These are phyloP conservation scores for Plasmodium knowlesi DNA, from an alignment of 169 alveolate species.

Conservation along the genomic window DNA sequence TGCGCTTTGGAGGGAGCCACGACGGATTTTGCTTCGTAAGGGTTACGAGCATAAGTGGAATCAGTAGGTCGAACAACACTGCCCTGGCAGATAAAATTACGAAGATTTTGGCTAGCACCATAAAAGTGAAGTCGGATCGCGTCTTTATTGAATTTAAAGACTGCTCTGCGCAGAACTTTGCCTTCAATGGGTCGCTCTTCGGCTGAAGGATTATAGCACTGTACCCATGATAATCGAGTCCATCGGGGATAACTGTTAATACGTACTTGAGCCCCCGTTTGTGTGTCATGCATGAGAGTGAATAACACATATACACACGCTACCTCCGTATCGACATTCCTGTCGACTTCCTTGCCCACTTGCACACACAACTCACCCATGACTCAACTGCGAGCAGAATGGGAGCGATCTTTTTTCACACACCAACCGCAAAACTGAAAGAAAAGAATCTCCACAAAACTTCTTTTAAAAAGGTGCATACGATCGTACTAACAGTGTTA, in stretches of 20 bases:
- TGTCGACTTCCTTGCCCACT: not conserved
- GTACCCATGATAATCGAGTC: not conserved
- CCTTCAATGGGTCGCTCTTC: constrained; percentile 47
- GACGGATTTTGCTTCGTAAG: constrained; percentile 59
- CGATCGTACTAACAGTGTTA: not conserved
- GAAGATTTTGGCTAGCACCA: not conserved
- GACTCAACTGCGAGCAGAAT: not conserved
- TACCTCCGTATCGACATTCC: not conserved
- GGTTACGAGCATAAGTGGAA: constrained; percentile 54
- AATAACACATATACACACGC: not conserved
- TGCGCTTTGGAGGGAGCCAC: constrained; percentile 29
- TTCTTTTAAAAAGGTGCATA: not conserved
- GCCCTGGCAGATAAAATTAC: constrained; percentile 50
- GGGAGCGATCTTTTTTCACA: not conserved
- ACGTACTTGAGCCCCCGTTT: not conserved
- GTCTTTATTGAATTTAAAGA: constrained; percentile 46
- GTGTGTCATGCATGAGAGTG: not conserved
- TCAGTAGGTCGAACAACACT: constrained; percentile 34
- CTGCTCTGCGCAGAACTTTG: constrained; percentile 45
- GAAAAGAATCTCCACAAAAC: not conserved
- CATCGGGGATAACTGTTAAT: not conserved
- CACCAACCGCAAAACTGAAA: not conserved
- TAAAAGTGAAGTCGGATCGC: constrained; percentile 33
- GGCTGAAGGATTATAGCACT: not conserved
- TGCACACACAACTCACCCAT: not conserved